These are phyloP conservation scores for Ramichloridium luteum DNA, from an alignment of 2,329 filamentous ascomycete species.

Conservation along the genomic window DNA sequence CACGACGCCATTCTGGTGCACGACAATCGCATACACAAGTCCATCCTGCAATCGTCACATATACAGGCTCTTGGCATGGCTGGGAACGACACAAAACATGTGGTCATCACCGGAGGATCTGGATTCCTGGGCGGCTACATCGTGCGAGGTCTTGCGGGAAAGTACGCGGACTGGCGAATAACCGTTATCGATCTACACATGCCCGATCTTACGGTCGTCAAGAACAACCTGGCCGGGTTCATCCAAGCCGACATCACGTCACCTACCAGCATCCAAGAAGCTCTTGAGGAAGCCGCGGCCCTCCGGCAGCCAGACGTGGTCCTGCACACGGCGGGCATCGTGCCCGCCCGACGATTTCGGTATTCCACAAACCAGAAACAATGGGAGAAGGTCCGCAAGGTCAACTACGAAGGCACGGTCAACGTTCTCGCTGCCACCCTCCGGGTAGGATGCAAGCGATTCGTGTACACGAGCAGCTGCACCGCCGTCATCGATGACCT, in stretches of 20 bases:
- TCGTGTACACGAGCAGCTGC: conserved; percentile 85
- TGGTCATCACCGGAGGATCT: conserved; percentile 37
- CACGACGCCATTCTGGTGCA: no score
- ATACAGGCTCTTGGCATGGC: no score
- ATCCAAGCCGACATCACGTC: conserved; percentile 31
- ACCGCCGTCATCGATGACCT: conserved; percentile 75
- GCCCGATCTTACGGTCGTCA: conserved; percentile 10
- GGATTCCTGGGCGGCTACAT: conserved; percentile 36
- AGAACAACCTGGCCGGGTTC: conserved; percentile 20
- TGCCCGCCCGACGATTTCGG: conserved; percentile 26
- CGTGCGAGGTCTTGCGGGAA: conserved; percentile 27
- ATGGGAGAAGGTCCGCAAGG: conserved; percentile 55
- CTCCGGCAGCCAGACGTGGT: conserved; percentile 63
- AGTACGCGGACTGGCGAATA: conserved; percentile 27
- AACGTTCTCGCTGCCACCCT: conserved; percentile 64
- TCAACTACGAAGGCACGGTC: conserved; percentile 80
- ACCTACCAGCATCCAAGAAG: conserved; percentile 21
- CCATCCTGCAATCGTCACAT: no score
- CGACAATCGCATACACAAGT: no score
- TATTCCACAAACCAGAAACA: conserved; percentile 29
- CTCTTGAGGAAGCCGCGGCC: conserved; percentile 43
- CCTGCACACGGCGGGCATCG: conserved; percentile 66
- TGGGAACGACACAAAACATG: conserved; percentile 10
- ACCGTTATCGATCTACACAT: conserved; percentile 31
- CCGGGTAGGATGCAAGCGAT: conserved; percentile 57